A percentile compares a stretch with the other conserved stretches of the same genome.
phyloP scores from a whole-genome alignment of 768 basidiomycete genomes.

The Coprinopsis strossmayeri region DNA sequence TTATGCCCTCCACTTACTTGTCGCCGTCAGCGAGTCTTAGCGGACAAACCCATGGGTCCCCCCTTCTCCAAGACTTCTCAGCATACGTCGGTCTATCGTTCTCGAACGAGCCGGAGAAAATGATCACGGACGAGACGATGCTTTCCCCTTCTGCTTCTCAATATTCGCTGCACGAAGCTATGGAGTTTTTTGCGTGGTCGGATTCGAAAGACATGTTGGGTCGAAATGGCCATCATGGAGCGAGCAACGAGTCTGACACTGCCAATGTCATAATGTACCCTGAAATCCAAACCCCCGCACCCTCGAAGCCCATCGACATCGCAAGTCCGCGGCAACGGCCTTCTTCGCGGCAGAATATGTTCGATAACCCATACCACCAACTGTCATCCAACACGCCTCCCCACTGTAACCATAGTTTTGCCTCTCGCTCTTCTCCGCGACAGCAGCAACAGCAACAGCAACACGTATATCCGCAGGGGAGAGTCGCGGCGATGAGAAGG shows the following conservation, averaged over 20 bases:
- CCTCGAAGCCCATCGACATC: slow-evolving; percentile 10
- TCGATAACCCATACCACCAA: not conserved
- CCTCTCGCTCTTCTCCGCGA: not conserved
- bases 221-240: not conserved
- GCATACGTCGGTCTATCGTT: slow-evolving; percentile 3
- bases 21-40: not conserved
- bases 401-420: not conserved
- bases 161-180: slow-evolving; percentile 6
- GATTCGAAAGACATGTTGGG: not conserved
- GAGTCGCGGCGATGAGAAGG: not conserved
- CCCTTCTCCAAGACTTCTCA: not conserved
- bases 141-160: slow-evolving; percentile 7
- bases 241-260: not conserved
- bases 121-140: slow-evolving; percentile 4
- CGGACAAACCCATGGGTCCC: not conserved
- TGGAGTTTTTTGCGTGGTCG: slow-evolving; percentile 1
- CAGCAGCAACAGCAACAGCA: not conserved
- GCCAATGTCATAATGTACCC: slow-evolving; percentile 7
- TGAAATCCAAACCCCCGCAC: not conserved
- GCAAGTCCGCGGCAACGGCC: slow-evolving; percentile 4
- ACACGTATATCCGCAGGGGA: not conserved
- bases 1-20: not conserved
- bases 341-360: not conserved
- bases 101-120: not conserved
- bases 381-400: not conserved